A percentile compares a stretch with the other conserved stretches of the same genome.
These are phyloP conservation scores for Stentor coeruleus DNA, from an alignment of 73 alveolate species.

Conservation along the genomic window DNA sequence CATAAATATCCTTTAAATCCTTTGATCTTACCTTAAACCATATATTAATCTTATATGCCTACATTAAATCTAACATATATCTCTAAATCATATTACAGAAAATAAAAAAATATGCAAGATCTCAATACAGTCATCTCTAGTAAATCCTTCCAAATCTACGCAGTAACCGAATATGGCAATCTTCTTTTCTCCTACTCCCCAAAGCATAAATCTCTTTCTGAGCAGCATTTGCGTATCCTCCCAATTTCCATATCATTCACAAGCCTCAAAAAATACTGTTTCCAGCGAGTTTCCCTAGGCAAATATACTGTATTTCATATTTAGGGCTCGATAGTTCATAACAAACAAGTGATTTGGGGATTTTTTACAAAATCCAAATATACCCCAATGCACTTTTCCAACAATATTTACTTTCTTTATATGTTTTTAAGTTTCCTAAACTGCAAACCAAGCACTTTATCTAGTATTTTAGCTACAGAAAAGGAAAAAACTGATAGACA, in stretches of 20 bases:
- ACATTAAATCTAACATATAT: too few species aligned
- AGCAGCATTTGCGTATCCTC: background rate
- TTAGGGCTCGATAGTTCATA: background rate
- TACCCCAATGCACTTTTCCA: background rate
- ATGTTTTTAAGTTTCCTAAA: too few species aligned
- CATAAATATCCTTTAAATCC: too few species aligned
- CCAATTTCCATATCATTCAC: background rate
- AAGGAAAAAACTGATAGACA: background rate
- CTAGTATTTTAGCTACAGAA: background rate
- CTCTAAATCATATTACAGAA: too few species aligned
- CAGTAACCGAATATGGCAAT: background rate
- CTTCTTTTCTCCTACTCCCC: background rate
- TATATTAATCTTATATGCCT: too few species aligned
- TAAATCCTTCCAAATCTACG: background rate
- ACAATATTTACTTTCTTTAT: too few species aligned
- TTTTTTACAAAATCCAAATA: background rate
- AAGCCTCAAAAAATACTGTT: background rate
- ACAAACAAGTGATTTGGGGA: background rate
- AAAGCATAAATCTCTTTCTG: background rate
- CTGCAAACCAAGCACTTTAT: background rate
- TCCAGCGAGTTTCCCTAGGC: background rate
- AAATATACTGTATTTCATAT: background rate
- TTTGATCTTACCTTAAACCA: too few species aligned
- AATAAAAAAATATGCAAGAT: background rate
- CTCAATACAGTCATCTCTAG: background rate